phyloP scores from a whole-genome alignment of 176 grass and related monocot genomes.

The maize (Zea mays) region DNA sequence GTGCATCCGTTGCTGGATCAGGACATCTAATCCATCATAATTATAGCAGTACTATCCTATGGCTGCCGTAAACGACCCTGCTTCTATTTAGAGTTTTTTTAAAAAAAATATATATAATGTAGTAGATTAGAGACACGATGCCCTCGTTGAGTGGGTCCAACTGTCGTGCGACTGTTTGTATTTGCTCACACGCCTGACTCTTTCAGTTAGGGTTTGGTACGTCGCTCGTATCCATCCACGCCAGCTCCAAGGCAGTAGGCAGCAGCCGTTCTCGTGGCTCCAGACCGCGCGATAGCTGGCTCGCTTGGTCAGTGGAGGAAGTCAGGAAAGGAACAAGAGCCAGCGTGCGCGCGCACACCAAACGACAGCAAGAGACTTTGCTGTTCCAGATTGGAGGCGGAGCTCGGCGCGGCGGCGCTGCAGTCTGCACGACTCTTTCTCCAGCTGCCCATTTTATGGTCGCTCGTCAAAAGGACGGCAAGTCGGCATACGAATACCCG shows the following conservation, averaged over 20 bases:
- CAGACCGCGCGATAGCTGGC: background rate
- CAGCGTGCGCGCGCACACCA: background rate
- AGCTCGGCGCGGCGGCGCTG: background rate
- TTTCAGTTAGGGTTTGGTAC: background rate
- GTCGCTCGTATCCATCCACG: conserved; percentile 21
- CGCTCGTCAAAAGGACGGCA: background rate
- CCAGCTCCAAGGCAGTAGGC: conserved; percentile 5
- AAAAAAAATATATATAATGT: no score
- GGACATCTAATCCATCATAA: background rate
- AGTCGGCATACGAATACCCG: background rate
- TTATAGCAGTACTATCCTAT: background rate
- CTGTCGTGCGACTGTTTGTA: background rate
- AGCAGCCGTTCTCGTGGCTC: background rate
- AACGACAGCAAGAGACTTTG: background rate
- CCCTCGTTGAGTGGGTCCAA: conserved; percentile 3
- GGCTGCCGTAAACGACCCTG: background rate
- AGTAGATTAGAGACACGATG: background rate
- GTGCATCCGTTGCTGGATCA: background rate
- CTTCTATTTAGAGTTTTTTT: background rate
- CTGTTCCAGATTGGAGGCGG: background rate
- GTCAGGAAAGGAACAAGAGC: background rate
- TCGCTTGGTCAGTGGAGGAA: background rate
- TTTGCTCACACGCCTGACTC: conserved; percentile 8
- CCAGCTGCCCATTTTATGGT: background rate
- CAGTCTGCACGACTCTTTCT: background rate